These are phyloP conservation scores for Leptographium lundbergii DNA, from an alignment of 2,329 filamentous ascomycete species.

Conservation along the genomic window DNA sequence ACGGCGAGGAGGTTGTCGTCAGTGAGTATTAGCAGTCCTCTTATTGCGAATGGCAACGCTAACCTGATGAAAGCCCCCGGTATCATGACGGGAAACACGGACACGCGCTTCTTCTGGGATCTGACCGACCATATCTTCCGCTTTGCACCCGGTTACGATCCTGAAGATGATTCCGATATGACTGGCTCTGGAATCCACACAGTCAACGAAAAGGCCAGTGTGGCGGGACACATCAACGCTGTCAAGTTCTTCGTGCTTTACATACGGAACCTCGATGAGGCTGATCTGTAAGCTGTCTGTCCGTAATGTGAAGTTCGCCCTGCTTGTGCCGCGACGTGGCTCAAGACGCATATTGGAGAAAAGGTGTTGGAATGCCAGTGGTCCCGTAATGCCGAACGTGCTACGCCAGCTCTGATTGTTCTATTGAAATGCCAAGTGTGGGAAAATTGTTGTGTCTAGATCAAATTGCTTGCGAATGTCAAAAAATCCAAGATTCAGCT, in stretches of 20 bases:
- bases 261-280: conserved; percentile 28
- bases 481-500: too few species aligned
- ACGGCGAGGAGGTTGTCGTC: conserved; percentile 37
- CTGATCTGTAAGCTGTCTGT: conserved; percentile 13
- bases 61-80: conserved; percentile 25
- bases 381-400: too few species aligned
- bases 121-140: conserved; percentile 34
- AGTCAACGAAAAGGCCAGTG: conserved; percentile 24
- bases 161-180: conserved; percentile 17
- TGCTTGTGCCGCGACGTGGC: too few species aligned
- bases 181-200: conserved; percentile 21
- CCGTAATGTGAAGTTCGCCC: too few species aligned
- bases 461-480: too few species aligned
- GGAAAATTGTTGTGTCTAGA: too few species aligned
- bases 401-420: too few species aligned
- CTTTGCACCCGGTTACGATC: conserved; percentile 30
- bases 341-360: too few species aligned
- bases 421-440: too few species aligned
- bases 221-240: conserved; percentile 20
- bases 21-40: neutral
- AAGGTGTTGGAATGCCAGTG: too few species aligned
- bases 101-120: conserved; percentile 34
- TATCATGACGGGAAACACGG: conserved; percentile 35
- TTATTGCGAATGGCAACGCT: too few species aligned
- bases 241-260: conserved; percentile 25